phyloP scores from a whole-genome alignment of 2,329 filamentous ascomycete species.

The Torrubiellomyces zombiae region DNA sequence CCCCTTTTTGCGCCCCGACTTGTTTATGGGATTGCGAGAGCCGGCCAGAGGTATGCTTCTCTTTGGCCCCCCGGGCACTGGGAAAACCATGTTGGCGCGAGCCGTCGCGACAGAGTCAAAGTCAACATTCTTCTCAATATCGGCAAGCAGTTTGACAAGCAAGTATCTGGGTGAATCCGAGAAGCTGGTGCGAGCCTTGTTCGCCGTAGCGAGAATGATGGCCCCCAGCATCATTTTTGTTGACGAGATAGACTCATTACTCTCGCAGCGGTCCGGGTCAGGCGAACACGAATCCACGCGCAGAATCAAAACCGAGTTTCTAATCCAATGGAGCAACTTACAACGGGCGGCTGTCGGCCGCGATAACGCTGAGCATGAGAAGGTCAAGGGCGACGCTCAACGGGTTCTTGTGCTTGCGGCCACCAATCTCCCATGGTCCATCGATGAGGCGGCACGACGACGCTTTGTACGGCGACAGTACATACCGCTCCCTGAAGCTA shows the following conservation, averaged over 20 bases:
- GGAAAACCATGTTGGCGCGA: constrained; percentile 93
- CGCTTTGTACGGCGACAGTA: constrained; percentile 90
- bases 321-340: constrained; percentile 93
- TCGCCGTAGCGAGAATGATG: constrained; percentile 71
- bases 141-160: constrained; percentile 80
- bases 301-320: constrained; percentile 91
- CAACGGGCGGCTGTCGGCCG: constrained; percentile 81
- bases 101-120: constrained; percentile 83
- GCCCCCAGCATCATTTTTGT: constrained; percentile 97
- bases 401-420: constrained; percentile 86
- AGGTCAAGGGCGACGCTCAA: constrained; percentile 62
- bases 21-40: constrained; percentile 90
- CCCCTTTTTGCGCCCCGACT: constrained; percentile 81
- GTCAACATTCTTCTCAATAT: constrained; percentile 95
- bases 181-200: constrained; percentile 85
- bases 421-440: constrained; percentile 93
- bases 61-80: constrained; percentile 93
- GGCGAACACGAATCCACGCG: constrained; percentile 87
- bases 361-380: constrained; percentile 50
- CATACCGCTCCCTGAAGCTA: constrained; percentile 77
- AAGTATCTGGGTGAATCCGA: constrained; percentile 95
- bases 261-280: constrained; percentile 67
- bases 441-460: constrained; percentile 83
- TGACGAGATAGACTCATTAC: constrained; percentile 88
- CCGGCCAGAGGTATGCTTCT: constrained; percentile 89